Evolutionary conservation across 176 grass and related monocot genomes (phyloP), one percentile per base, ranked within the genome.

Genomic region (Carex pumila): DNA sequence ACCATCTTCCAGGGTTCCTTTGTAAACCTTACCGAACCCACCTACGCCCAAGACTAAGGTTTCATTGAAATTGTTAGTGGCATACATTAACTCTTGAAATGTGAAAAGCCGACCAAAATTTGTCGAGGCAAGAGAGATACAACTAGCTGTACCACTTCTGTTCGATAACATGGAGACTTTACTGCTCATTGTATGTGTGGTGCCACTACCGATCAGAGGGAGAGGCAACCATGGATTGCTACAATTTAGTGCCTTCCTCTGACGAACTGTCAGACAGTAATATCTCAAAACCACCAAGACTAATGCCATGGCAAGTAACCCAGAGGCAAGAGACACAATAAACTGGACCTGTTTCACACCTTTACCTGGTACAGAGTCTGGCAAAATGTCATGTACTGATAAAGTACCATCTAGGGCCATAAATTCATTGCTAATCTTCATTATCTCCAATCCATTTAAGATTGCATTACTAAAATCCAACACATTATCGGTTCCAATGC

Each of bases 1-100:
- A 62, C 85, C 90, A 61, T 98, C 92, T 49, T 98, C 89, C 49
- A 98, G 80, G 50, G 92, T 94, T 79, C 90, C 95, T 71, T 89
- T 95, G 86, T 93, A 98, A 18, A 98, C 95, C 80, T 90, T 98
- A 32, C 95, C 95, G 59, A 98, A 98, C 5, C 95, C 95, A 53
- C 95, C 95, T 50, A 95, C 83, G 61, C 95, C 95, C 21, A 98
- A 91, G 43, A 95, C 87, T 93, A 91, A 88, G 37, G 86, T 89
- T 78, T 93, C 95, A 61, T 98, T 89, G 2, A 98, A 98, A 74
- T 95, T 89, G 30, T 93, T 98, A 6, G 95, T 92, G 0, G 95
- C 91, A 65, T 86, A 78, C 80, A 91, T 85, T 85, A 98, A 87
- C 63, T 90, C 64, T 45, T 89, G 89, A 84, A 98, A 95, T 79